These are phyloP conservation scores for Neofusicoccum sp. DNA, from an alignment of 2,329 filamentous ascomycete species.

Conservation along the genomic window DNA sequence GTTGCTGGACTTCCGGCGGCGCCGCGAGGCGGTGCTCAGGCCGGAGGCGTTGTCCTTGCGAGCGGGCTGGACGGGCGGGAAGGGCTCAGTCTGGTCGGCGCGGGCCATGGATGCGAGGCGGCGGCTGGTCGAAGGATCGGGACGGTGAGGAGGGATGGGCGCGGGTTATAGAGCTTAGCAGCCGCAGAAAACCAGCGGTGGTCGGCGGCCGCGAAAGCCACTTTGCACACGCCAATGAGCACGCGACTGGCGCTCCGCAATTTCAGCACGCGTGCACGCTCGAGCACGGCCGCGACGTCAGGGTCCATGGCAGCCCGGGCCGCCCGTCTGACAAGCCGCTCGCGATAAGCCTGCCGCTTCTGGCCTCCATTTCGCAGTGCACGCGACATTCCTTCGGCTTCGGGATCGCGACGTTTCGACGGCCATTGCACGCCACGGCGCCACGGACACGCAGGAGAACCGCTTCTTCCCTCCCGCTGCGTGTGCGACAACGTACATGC, in stretches of 20 bases:
- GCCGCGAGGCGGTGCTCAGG: slow-evolving; percentile 9
- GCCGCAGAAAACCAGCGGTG: slow-evolving; percentile 9
- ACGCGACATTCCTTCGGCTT: too few relatives aligned
- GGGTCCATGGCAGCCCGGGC: background rate
- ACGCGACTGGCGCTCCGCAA: slow-evolving; percentile 16
- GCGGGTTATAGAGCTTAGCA: slow-evolving; percentile 12
- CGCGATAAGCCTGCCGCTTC: too few relatives aligned
- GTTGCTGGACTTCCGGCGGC: slow-evolving; percentile 20
- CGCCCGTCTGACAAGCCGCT: too few relatives aligned
- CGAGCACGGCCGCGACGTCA: background rate
- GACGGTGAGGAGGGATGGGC: slow-evolving; percentile 3
- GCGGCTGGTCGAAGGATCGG: background rate
- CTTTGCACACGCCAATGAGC: background rate
- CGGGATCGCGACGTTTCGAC: too few relatives aligned
- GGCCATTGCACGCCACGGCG: too few relatives aligned
- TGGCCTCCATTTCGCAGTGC: too few relatives aligned
- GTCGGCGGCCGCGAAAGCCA: background rate
- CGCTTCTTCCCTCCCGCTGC: too few relatives aligned
- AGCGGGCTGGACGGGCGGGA: slow-evolving; percentile 3
- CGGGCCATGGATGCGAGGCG: slow-evolving; percentile 9
- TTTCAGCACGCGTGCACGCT: background rate
- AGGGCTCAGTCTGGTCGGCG: slow-evolving; percentile 19
- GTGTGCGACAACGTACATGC: too few relatives aligned
- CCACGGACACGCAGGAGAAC: too few relatives aligned
- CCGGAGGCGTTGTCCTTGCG: slow-evolving; percentile 4